Base-by-base conservation (phyloP, 225 moss, liverwort and hornwort genomes). In the Physcomitrellopsis africana region DNA sequence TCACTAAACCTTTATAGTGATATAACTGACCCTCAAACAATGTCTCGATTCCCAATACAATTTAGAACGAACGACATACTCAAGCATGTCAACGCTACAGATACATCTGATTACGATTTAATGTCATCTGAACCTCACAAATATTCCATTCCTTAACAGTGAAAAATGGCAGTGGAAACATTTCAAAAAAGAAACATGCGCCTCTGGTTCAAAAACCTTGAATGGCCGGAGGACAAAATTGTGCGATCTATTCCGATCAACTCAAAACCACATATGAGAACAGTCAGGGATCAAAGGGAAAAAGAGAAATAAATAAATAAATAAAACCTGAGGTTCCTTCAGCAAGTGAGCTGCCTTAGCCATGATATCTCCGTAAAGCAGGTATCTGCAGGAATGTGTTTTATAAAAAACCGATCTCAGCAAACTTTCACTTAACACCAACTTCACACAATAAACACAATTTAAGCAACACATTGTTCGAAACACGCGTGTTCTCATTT, bases 301-400 rank as follows among this genome's bases (percentile, higher is more conserved):
- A 2, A 4, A 37, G 32, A 2, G 4, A 70, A 53, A 42, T 6
- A 76, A 47, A 60, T 58, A 46, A 14, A 52, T 71, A 67, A 68
- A 51, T n/a, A 74, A 72, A 54, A 97, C 97, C 97, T 95, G 86
- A 73, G 92, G 89, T 72, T 93, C 89, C 73, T 86, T 91, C 72
- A 99, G 82, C 70, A 85, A 24, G 68, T 89, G 68, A 79, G 92
- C 99, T 48, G 90, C 84, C 76, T 89, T 92, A 24, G 99, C 92
- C 78, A 87, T 85, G 63, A 99, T 79, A 52, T 95, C 95, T 77
- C 99, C 99, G 17, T 92, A 93, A 78, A 99, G 53, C 18, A 99
- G 46, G 69, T 99, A 99, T 77, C 99, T 99, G 86, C 78, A 82
- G 32, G 18, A 53, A 46, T 69, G 32, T 37, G 32, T 37, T 37